A percentile compares a stretch with the other conserved stretches of the same genome.
phyloP scores from a whole-genome alignment of 257 asterid species.

The Handroanthus guayacan region DNA sequence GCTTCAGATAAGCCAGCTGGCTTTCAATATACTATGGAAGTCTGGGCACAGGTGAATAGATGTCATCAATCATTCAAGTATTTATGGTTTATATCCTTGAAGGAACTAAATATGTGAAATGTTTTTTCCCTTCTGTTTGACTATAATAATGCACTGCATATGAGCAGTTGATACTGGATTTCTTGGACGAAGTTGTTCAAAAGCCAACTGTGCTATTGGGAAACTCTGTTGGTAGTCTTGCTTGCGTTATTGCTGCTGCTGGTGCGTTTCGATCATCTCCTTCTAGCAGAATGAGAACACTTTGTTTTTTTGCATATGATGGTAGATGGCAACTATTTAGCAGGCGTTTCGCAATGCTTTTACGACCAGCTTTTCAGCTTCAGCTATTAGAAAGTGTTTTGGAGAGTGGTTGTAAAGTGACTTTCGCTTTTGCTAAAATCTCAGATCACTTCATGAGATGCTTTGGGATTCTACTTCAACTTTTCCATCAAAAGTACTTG shows the following conservation, averaged over 20 bases:
- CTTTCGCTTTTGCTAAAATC: too few species aligned
- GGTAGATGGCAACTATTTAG: slow-evolving; percentile 23
- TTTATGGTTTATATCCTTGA: slow-evolving; percentile 9
- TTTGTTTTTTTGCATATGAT: background rate
- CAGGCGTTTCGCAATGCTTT: too few species aligned
- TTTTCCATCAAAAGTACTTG: too few species aligned
- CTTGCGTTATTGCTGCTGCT: slow-evolving; percentile 92
- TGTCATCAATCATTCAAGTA: slow-evolving; percentile 1
- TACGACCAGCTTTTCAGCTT: too few species aligned
- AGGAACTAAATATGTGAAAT: background rate
- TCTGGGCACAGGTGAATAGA: slow-evolving; percentile 75
- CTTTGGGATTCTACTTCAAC: too few species aligned
- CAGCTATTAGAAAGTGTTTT: too few species aligned
- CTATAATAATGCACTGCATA: slow-evolving; percentile 24
- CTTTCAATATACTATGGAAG: slow-evolving; percentile 78
- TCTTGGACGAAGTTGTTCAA: slow-evolving; percentile 68
- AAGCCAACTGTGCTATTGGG: slow-evolving; percentile 83
- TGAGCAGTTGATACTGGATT: slow-evolving; percentile 78
- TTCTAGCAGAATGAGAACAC: background rate
- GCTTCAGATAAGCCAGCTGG: slow-evolving; percentile 94
- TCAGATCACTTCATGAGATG: too few species aligned
- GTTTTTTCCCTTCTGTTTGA: slow-evolving; percentile 10
- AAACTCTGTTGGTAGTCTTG: slow-evolving; percentile 97
- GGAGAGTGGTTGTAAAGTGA: too few species aligned
- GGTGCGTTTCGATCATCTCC: slow-evolving; percentile 47